phyloP scores from a whole-genome alignment of 805 yeast species.

The Candida broadrunensis region DNA sequence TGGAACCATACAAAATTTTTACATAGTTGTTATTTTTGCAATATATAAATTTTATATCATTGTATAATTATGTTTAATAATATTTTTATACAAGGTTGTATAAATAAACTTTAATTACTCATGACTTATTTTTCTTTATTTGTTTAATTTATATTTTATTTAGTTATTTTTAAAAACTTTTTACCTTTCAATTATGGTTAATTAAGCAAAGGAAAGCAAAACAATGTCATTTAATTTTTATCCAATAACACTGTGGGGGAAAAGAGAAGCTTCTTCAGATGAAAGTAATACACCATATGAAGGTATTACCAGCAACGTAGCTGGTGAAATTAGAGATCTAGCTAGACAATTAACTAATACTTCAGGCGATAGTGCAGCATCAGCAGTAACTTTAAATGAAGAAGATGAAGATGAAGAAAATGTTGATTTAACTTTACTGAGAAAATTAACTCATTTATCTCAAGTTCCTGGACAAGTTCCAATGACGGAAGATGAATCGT shows the following conservation, averaged over 20 bases:
- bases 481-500: slow-evolving; percentile 6
- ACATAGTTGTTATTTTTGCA: too few relatives aligned
- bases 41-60: too few relatives aligned
- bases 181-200: too few relatives aligned
- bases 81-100: too few relatives aligned
- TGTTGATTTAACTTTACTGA: slow-evolving; percentile 20
- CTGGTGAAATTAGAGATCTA: slow-evolving; percentile 33
- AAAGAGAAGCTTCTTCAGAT: neutral
- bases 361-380: neutral
- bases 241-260: neutral
- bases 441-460: slow-evolving; percentile 48
- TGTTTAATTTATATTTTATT: too few relatives aligned
- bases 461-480: slow-evolving; percentile 45
- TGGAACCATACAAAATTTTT: too few relatives aligned
- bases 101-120: too few relatives aligned
- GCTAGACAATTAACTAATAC: slow-evolving; percentile 39
- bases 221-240: neutral
- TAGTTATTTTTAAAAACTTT: too few relatives aligned
- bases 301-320: slow-evolving; percentile 5
- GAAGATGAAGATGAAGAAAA: neutral
- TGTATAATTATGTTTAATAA: too few relatives aligned
- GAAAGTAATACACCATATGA: neutral
- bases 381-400: neutral
- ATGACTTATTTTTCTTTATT: too few relatives aligned
- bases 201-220: too few relatives aligned